Evolutionary conservation across 441 rosid species (phyloP), one percentile per base, ranked within the genome.

Genomic region (Gossypium aridum): DNA sequence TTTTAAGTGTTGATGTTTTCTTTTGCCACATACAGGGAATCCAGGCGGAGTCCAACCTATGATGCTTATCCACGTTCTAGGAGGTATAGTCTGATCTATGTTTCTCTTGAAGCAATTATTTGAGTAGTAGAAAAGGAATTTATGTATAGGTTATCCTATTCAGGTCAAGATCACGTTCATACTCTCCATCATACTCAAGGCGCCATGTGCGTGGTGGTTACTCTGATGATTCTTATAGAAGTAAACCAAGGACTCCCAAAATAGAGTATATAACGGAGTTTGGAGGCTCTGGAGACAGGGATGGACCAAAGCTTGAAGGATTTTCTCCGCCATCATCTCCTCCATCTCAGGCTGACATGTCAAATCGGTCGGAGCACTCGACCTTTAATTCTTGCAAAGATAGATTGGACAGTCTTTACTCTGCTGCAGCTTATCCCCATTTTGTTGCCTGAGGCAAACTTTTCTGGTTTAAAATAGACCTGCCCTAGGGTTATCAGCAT

Each of bases 301-400:
- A 83, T 56, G 88, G 82, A 75, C 89, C 85, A 70, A 96, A 89
- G 90, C 86, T 81, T 75, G 91, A 67, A 85, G 92, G 97, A 86
- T 87, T 80, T 87, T 90, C 98, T 76, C 99, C 97, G 49, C 98
- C 97, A 67, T 79, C 86, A 73, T 93, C 98, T 83, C 98, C 98
- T 80, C 92, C 90, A 73, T 80, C 88, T 57, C 92, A 84, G 57
- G 76, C 92, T 86, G 91, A 87, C 78, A 57, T 74, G 72, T 83
- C 80, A 79, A 96, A 62, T 91, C 96, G 99, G 99, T 96, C 92
- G 97, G 99, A 90, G 98, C 92, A 93, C 92, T 96, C 87, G 88
- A 88, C 92, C 94, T 92, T 90, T 90, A 86, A 86, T 93, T 92
- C 87, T 89, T 87, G 92, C 97, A 90, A 92, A 89, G 95, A 93